A percentile compares a stretch with the other conserved stretches of the same genome.
Evolutionary conservation across 2,329 filamentous ascomycete genomes (phyloP).

Genomic region (Diaporthe aspalathi): DNA sequence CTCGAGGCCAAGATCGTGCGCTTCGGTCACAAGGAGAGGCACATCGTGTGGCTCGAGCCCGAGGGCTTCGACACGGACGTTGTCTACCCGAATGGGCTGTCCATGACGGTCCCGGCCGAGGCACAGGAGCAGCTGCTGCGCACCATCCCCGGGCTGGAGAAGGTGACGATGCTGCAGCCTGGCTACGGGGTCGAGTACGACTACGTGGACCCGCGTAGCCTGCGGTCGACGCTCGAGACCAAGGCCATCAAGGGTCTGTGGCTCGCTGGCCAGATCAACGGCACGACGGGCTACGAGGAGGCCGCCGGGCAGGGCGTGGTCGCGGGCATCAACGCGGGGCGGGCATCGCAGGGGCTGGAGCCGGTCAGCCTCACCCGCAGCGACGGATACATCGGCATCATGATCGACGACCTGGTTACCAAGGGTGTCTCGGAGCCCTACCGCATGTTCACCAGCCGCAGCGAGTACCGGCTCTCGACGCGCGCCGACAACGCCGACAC

Average conservation of each 20-base stretch:
- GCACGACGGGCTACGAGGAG: slow-evolving; percentile 98
- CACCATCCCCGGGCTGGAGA: slow-evolving; percentile 88
- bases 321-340: slow-evolving; percentile 92
- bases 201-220: slow-evolving; percentile 92
- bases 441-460: slow-evolving; percentile 96
- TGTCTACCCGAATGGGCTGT: slow-evolving; percentile 96
- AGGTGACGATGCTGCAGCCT: slow-evolving; percentile 90
- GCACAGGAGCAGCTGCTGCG: slow-evolving; percentile 87
- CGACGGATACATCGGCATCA: slow-evolving; percentile 97
- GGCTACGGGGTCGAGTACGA: slow-evolving; percentile 99
- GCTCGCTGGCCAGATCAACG: slow-evolving; percentile 96
- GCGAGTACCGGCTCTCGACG: slow-evolving; percentile 93
- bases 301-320: slow-evolving; percentile 93
- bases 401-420: slow-evolving; percentile 97
- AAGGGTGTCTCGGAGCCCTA: slow-evolving; percentile 98
- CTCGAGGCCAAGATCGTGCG: slow-evolving; percentile 93
- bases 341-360: slow-evolving; percentile 74
- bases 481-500: slow-evolving; percentile 94
- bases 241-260: slow-evolving; percentile 91
- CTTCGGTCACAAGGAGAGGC: slow-evolving; percentile 81
- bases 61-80: slow-evolving; percentile 92
- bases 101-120: slow-evolving; percentile 93
- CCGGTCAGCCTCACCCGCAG: slow-evolving; percentile 79
- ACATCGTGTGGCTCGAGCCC: slow-evolving; percentile 97
- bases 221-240: slow-evolving; percentile 91